Percentiles rank a stretch among this genome's conserved stretches.
These are phyloP conservation scores for Ceratocystis eucalypticola DNA, from an alignment of 2,329 filamentous ascomycete species.

Conservation along the genomic window DNA sequence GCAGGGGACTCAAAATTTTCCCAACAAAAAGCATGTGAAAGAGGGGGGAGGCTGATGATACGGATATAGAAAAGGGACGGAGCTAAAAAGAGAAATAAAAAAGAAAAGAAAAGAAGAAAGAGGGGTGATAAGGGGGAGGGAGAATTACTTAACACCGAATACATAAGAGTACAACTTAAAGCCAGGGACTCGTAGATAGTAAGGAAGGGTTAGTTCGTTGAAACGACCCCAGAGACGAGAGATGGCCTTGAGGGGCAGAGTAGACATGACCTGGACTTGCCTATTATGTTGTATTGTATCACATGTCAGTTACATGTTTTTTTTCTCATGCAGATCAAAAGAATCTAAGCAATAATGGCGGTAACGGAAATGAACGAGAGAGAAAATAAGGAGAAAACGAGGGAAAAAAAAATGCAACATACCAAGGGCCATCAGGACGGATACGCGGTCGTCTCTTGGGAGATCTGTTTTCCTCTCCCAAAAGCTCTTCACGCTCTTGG, in stretches of 20 bases:
- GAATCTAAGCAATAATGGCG: constrained; percentile 4
- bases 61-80: not conserved
- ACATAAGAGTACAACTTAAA: constrained; percentile 85
- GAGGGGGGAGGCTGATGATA: not conserved
- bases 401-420: constrained; percentile 22
- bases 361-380: not conserved
- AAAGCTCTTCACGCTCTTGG: constrained; percentile 18
- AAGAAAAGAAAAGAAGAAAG: not conserved
- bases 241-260: constrained; percentile 76
- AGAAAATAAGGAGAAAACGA: not conserved
- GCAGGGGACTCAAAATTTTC: constrained; percentile 12
- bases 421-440: constrained; percentile 75
- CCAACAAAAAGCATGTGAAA: constrained; percentile 14
- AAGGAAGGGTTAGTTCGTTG: constrained; percentile 79
- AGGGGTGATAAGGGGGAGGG: not conserved
- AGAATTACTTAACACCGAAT: constrained; percentile 63
- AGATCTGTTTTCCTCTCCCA: constrained; percentile 20
- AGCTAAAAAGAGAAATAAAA: not conserved
- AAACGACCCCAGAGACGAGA: constrained; percentile 82
- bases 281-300: constrained; percentile 25
- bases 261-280: constrained; percentile 91
- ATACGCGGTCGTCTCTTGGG: constrained; percentile 47
- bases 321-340: constrained; percentile 1
- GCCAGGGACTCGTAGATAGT: constrained; percentile 73
- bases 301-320: constrained; percentile 14